Evolutionary conservation across 2,329 filamentous ascomycete species (phyloP), one percentile per base, ranked within the genome.

Genomic region (Aureobasidium sp.): DNA sequence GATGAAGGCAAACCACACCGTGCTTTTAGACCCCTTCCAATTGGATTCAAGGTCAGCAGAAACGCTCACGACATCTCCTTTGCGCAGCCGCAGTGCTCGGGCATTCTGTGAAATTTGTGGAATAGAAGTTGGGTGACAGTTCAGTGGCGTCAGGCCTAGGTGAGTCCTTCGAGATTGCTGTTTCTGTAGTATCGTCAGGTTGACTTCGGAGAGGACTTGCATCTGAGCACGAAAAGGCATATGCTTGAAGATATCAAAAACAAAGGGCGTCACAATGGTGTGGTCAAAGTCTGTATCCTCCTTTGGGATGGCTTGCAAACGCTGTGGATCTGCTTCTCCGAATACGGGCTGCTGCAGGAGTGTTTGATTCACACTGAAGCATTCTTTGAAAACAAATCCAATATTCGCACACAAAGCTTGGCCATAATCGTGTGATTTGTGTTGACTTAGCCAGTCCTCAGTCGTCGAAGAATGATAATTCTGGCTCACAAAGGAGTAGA

Each of bases 181-280:
- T 3, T 55, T 27, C 34, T 62, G 65, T 1, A 68, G 59, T 0
- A 68, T 57, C 0, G 70, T 59, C 0, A 59, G 56, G 17, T 57
- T 27, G 4, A 39, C 54, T 1, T 64, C 62, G 0, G 35, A 3
- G 7, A 57, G 55, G 19, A 57, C 55, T 50, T 74, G 67, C 5
- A 88, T 69, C 2, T 77, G 68, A 2, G 71, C 63, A 1, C 73
- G 79, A 60, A 84, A 86, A 4, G 77, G 77, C 64, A 88, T 76
- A 17, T 83, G 69, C 3, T 73, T 70, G 58, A 93, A 93, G 52
- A 79, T 79, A 3, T 79, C 62, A 56, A 80, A 77, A 0, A 86
- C 78, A 53, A 85, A 87, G 0, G 83, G 79, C 0, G 88, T 91
- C 0, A 90, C 84, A 0, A 87, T 68, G 0, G 88, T 91, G 3